Conservation (phyloP, 2,329 filamentous ascomycete species). For the Calonectria crousiana region DNA sequence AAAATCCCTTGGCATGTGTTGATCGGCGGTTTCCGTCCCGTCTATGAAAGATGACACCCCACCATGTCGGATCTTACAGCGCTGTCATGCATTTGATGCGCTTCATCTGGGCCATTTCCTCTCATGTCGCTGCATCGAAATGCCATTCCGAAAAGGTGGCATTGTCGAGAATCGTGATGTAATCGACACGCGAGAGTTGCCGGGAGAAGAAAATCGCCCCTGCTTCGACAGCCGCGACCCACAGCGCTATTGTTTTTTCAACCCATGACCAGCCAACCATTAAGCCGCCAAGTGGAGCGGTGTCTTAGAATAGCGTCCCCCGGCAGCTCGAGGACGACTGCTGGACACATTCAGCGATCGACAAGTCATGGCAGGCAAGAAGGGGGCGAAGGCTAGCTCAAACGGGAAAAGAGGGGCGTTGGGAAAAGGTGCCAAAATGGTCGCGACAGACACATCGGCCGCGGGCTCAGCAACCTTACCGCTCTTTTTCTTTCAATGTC, state of each 20-base stretch:
- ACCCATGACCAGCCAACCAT: background rate
- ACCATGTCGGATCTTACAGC: background rate
- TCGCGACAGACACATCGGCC: background rate
- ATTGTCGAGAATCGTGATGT: background rate
- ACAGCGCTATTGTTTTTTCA: background rate
- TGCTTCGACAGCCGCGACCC: background rate
- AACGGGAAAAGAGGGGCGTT: background rate
- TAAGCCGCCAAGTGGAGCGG: background rate
- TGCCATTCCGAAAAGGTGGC: background rate
- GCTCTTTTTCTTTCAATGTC: constrained; percentile 33
- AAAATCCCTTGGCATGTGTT: background rate
- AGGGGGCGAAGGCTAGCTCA: background rate
- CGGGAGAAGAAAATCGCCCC: background rate
- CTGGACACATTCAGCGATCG: background rate
- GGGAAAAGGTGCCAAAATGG: background rate
- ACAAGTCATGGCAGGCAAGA: background rate
- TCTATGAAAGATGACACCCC: background rate
- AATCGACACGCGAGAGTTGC: background rate
- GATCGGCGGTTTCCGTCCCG: background rate
- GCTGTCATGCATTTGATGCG: background rate
- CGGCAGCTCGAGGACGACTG: too few relatives aligned
- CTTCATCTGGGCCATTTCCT: too few relatives aligned
- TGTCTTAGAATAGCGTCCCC: background rate
- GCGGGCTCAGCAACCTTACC: background rate
- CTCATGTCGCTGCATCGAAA: background rate